Evolutionary conservation across 78 protist genomes (phyloP), one percentile per base, ranked within the genome.

Genomic region (Pigoraptor vietnamica): DNA sequence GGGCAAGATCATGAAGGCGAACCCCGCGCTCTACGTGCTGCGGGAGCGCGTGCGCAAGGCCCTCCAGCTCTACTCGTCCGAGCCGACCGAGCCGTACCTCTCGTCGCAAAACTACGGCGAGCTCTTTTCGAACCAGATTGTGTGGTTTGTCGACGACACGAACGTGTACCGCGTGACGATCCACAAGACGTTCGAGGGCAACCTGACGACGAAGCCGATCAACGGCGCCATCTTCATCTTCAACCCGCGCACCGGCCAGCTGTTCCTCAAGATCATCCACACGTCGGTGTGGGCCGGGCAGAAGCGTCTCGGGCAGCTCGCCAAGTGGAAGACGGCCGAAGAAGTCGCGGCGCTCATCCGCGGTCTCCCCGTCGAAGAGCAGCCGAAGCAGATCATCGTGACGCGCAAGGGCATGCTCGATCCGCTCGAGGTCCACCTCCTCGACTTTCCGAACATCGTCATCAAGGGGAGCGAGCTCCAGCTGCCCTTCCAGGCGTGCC

Each of bases 81-180:
- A 92, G 93, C 87, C 95, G 81, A 96, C 98, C 24, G 98, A 97
- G 92, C 97, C 98, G 81, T 95, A 95, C 88, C 91, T 97, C 39
- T 92, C 93, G 23, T 93, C 96, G 21, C 98, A 97, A 93, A 90
- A 91, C 91, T 93, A 91, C 82, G 91, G 88, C 40, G 91, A 99
- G 96, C 94, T 99, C 91, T 98, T 99, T 94, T 84, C 95, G 88
- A 97, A 98, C 93, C 99, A 99, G 93, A 97, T 96, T 90, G 97
- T 98, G 90, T 99, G 99, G 99, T 98, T 99, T 86, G 98, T 99
- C 24, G 99, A 99, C 93, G 99, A 99, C 93, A 96, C 99, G 87
- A 95, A 99, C 91, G 99, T 99, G 36, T 99, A 99, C 96, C 98
- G 99, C 39, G 99, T 98, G 35, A 98, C 99, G 33, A 95, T 98